Base-by-base conservation (phyloP, 2,329 filamentous ascomycete genomes). In the Calonectria multiphialidica region DNA sequence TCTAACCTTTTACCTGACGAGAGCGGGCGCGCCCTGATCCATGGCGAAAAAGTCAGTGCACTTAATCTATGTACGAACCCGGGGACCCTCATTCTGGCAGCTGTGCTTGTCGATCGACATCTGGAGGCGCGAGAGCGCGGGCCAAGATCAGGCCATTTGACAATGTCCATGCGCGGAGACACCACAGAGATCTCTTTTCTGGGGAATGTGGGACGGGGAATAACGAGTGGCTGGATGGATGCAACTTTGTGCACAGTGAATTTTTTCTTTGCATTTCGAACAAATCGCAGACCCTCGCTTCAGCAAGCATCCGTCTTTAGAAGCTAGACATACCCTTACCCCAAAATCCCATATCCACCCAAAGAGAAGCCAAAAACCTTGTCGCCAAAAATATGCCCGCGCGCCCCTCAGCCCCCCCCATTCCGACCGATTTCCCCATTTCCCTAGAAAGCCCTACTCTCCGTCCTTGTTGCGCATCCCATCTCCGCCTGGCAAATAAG, bases 231-330 rank as follows among this genome's bases (percentile, higher is more conserved):
- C 5, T 23, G 9, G 8, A 9, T 57, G 53, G 13, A 57, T 57
- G 53, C 53, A 57, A 40, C 33, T 25, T 40, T 57, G 53, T 57
- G 53, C 53, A 57, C 53, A 40, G 33, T 57, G 25, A n/a, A n/a
- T n/a, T n/a, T n/a, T n/a, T 55, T 37, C 18, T 40, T 57, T 57
- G 53, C 53, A 57, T 57, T 50, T 57, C n/a, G 33, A 57, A 57
- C 35, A 49, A 30, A 30, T 30, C n/a, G 44, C 16, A 45, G 42
- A 57, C 53, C 12, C 53, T 57, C 53, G 53, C 53, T 57, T 57
- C 33, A 23, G 44, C 44, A 23, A 23, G 44, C n/a, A 16, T 28
- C 33, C 33, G 21, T 40, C n/a, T 40, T 23, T 33, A 23, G 33
- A 57, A 40, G 53, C 53, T 57, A 57, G 53, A 57, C 16, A 15